These are phyloP conservation scores for Cladophialophora bantiana DNA, from an alignment of 2,329 filamentous ascomycete species.

Conservation along the genomic window DNA sequence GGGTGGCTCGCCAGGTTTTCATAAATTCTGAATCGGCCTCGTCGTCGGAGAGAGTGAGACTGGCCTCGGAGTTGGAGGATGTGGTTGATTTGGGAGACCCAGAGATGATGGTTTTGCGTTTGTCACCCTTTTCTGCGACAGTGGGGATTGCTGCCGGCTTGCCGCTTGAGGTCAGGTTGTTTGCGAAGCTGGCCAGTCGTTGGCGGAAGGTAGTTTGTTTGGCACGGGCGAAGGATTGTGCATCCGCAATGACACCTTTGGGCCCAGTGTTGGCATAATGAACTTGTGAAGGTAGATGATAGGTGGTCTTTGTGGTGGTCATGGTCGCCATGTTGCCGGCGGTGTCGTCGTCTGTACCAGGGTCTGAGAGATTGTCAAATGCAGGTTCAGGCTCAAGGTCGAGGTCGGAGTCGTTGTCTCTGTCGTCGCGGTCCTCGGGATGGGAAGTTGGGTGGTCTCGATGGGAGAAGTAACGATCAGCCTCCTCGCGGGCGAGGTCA, in stretches of 20 bases:
- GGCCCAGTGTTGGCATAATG: conserved; percentile 60
- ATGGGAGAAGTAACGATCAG: conserved; percentile 51
- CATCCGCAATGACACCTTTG: conserved; percentile 60
- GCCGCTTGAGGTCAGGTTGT: conserved; percentile 30
- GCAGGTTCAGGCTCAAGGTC: conserved; percentile 36
- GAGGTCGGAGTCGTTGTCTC: neutral
- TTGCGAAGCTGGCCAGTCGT: conserved; percentile 44
- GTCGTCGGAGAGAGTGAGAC: conserved; percentile 44
- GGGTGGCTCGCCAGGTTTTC: conserved; percentile 80
- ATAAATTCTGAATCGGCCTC: conserved; percentile 62
- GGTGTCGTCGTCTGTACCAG: conserved; percentile 45
- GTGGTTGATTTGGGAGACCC: conserved; percentile 31
- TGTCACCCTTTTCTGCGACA: conserved; percentile 38
- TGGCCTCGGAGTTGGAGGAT: conserved; percentile 30
- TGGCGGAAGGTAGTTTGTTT: conserved; percentile 56
- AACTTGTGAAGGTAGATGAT: conserved; percentile 54
- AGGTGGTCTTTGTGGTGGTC: conserved; percentile 47
- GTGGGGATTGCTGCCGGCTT: conserved; percentile 6
- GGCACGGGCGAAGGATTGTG: conserved; percentile 57
- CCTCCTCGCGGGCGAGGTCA: conserved; percentile 55
- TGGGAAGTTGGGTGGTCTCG: conserved; percentile 48
- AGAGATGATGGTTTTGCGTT: conserved; percentile 34
- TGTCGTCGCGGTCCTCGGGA: conserved; percentile 51
- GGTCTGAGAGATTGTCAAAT: conserved; percentile 39
- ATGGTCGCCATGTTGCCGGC: conserved; percentile 45